phyloP scores from a whole-genome alignment of 1,284 basidiomycete genomes.

The Waitea zeae region DNA sequence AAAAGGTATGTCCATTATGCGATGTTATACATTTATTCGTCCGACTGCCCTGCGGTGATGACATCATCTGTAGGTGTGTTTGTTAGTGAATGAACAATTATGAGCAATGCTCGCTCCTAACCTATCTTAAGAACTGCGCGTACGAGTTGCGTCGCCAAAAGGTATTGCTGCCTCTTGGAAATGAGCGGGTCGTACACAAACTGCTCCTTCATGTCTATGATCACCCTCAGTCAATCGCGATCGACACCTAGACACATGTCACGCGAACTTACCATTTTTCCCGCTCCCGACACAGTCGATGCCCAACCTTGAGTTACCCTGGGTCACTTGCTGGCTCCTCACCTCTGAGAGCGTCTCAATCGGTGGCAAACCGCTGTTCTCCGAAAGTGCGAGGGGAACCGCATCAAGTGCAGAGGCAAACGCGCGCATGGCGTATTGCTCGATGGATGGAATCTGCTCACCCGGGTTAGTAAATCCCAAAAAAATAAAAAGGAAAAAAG shows the following conservation, averaged over 20 bases:
- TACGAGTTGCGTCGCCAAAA: constrained; percentile 88
- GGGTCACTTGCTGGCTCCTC: constrained; percentile 85
- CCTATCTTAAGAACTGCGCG: constrained; percentile 63
- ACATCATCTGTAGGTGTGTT: constrained; percentile 32
- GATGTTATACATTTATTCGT: too few relatives aligned
- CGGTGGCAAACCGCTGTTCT: constrained; percentile 92
- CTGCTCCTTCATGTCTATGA: constrained; percentile 89
- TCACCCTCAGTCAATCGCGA: constrained; percentile 1
- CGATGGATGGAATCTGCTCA: constrained; percentile 77
- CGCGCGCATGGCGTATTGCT: constrained; percentile 99
- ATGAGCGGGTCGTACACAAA: constrained; percentile 96
- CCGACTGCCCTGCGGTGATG: constrained; percentile 39
- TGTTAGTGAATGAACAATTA: constrained; percentile 1
- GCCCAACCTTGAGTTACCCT: constrained; percentile 72
- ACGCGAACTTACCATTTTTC: constrained; percentile 54
- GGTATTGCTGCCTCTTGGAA: constrained; percentile 92
- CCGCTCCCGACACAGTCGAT: constrained; percentile 86
- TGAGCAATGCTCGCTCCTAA: too few relatives aligned
- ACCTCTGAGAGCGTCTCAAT: constrained; percentile 94
- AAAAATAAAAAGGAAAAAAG: neutral
- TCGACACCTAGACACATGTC: constrained; percentile 1
- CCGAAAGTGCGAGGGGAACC: constrained; percentile 87
- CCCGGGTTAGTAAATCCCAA: neutral
- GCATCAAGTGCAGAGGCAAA: constrained; percentile 91
- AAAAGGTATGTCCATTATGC: too few relatives aligned